phyloP scores from a whole-genome alignment of 768 basidiomycete species.

The Panus rudis region DNA sequence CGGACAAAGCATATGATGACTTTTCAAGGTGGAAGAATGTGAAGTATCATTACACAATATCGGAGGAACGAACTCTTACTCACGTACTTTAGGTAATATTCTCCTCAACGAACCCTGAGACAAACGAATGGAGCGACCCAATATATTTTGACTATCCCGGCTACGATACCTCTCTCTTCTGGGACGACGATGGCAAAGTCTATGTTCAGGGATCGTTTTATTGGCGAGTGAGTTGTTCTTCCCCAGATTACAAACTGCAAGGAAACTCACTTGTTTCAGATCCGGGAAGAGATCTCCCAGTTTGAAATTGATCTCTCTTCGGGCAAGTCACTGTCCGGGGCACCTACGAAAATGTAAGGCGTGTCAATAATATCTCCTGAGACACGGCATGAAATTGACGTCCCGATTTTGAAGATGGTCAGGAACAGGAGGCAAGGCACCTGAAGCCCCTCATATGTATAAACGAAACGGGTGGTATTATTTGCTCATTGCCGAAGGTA shows the following conservation, averaged over 20 bases:
- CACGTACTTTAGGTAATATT: constrained; percentile 4
- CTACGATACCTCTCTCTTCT: constrained; percentile 17
- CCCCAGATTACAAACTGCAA: neutral
- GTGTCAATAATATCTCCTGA: too few species aligned
- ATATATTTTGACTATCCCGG: constrained; percentile 15
- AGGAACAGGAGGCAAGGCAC: neutral
- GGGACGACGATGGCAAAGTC: constrained; percentile 13
- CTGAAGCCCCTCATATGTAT: constrained; percentile 7
- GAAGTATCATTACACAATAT: neutral
- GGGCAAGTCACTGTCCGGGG: too few species aligned
- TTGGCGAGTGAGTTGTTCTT: constrained; percentile 12
- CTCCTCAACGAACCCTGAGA: constrained; percentile 7
- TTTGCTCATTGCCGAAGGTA: constrained; percentile 8
- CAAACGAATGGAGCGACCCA: constrained; percentile 16
- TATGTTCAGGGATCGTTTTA: constrained; percentile 14
- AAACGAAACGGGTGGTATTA: constrained; percentile 6
- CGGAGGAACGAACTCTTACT: neutral
- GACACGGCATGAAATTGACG: too few species aligned
- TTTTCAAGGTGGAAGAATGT: constrained; percentile 16
- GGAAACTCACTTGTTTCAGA: constrained; percentile 2
- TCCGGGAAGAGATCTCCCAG: constrained; percentile 3
- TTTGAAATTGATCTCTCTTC: constrained; percentile 12
- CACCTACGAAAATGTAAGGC: constrained; percentile 2
- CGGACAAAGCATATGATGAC: constrained; percentile 6
- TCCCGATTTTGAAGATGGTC: neutral